A percentile compares a stretch with the other conserved stretches of the same genome.
Conservation (phyloP, 257 asterid species). For the Nyctanthes arbortristis region DNA sequence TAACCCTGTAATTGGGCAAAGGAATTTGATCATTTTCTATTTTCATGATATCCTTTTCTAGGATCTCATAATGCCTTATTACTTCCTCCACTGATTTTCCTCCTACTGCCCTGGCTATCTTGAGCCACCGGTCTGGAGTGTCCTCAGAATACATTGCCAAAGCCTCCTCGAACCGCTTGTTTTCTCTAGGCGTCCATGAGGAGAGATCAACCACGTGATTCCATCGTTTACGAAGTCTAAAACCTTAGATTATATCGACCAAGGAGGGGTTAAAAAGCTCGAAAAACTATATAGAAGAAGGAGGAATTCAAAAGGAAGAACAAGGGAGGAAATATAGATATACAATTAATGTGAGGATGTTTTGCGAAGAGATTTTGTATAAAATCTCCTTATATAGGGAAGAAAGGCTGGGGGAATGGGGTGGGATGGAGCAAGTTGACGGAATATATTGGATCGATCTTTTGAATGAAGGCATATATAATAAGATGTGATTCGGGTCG, state of each 20-base stretch:
- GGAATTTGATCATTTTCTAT: not conserved
- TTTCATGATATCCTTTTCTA: not conserved
- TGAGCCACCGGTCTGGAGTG: not conserved
- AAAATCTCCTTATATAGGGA: not conserved
- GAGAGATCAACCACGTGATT: not conserved
- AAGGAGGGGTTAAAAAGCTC: not conserved
- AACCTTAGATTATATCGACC: not conserved
- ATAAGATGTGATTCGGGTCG: not conserved
- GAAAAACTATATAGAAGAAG: not conserved
- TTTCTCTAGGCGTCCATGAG: not conserved
- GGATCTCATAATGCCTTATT: not conserved
- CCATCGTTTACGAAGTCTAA: not conserved
- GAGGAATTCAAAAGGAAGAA: too few species aligned
- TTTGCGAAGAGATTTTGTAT: not conserved
- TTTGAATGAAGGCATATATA: not conserved
- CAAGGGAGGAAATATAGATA: not conserved
- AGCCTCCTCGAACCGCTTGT: slow-evolving; percentile 2
- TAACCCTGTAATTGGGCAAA: not conserved
- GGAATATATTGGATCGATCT: not conserved
- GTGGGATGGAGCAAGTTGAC: slow-evolving; percentile 1
- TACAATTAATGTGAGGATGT: not conserved
- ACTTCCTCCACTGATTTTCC: not conserved
- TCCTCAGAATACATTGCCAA: not conserved
- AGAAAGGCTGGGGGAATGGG: not conserved
- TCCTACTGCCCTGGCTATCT: slow-evolving; percentile 6